Percentiles rank a stretch among this genome's conserved stretches.
Evolutionary conservation across 257 asterid genomes (phyloP).

Genomic region (Coffea eugenioides): DNA sequence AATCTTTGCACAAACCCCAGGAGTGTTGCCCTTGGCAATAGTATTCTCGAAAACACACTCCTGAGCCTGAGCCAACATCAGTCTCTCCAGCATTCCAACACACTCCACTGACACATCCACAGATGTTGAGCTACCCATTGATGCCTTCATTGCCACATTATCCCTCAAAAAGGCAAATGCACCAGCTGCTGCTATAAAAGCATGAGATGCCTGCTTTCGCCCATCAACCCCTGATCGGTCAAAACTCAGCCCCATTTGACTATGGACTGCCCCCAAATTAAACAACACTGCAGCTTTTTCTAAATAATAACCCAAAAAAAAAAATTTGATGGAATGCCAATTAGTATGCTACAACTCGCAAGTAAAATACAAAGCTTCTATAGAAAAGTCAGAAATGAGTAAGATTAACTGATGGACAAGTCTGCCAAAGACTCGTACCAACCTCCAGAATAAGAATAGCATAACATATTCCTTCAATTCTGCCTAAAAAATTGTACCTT

Average conservation of each 20-base stretch:
- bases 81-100: slow-evolving; percentile 93
- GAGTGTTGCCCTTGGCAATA: slow-evolving; percentile 90
- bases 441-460: not conserved
- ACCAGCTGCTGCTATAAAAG: slow-evolving; percentile 93
- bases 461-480: not conserved
- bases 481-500: not conserved
- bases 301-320: slow-evolving; percentile 14
- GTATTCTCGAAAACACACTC: slow-evolving; percentile 95
- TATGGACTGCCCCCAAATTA: slow-evolving; percentile 90
- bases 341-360: not conserved
- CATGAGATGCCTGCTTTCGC: slow-evolving; percentile 90
- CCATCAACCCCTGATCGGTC: slow-evolving; percentile 92
- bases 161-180: slow-evolving; percentile 85
- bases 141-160: slow-evolving; percentile 83
- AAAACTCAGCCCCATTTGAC: slow-evolving; percentile 88
- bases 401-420: not conserved
- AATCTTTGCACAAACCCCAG: slow-evolving; percentile 89
- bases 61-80: slow-evolving; percentile 98
- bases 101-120: slow-evolving; percentile 87
- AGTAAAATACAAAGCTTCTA: not conserved
- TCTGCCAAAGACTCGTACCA: not conserved
- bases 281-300: slow-evolving; percentile 97
- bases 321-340: not conserved
- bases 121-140: slow-evolving; percentile 75
- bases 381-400: not conserved